Evolutionary conservation across 768 basidiomycete species (phyloP).

Genomic region (Lactifluus subvellereus): DNA sequence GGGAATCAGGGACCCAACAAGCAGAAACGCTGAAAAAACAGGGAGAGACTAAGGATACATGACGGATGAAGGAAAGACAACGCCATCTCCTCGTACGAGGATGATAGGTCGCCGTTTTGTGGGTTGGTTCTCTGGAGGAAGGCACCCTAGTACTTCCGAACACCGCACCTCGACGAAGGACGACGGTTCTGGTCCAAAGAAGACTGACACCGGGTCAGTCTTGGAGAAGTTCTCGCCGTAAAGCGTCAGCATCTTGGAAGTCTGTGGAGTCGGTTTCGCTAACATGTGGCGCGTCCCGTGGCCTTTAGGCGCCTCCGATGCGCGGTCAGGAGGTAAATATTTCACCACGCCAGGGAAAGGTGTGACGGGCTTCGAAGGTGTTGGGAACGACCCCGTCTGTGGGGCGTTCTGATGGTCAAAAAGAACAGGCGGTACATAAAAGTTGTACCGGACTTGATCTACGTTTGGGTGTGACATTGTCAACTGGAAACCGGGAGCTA

Average conservation of each 20-base stretch:
- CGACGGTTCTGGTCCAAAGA: slow-evolving; percentile 83
- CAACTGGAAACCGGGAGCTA: slow-evolving; percentile 23
- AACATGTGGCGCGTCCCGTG: slow-evolving; percentile 63
- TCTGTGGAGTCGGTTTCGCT: slow-evolving; percentile 72
- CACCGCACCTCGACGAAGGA: slow-evolving; percentile 86
- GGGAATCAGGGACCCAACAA: neutral
- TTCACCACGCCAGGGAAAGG: slow-evolving; percentile 85
- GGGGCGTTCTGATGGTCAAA: slow-evolving; percentile 76
- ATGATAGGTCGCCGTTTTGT: slow-evolving; percentile 73
- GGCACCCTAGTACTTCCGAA: slow-evolving; percentile 76
- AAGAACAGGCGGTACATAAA: slow-evolving; percentile 81
- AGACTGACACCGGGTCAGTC: slow-evolving; percentile 72
- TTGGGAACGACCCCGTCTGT: slow-evolving; percentile 66
- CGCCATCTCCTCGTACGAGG: slow-evolving; percentile 77
- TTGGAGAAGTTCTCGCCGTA: slow-evolving; percentile 90
- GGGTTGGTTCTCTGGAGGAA: slow-evolving; percentile 65
- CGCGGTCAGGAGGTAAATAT: slow-evolving; percentile 85
- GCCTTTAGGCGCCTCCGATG: slow-evolving; percentile 73
- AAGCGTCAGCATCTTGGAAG: slow-evolving; percentile 75
- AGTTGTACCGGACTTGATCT: slow-evolving; percentile 92
- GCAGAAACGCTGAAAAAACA: neutral
- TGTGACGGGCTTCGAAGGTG: slow-evolving; percentile 77
- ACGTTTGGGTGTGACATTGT: slow-evolving; percentile 13
- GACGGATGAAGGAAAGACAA: slow-evolving; percentile 78
- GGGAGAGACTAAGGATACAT: slow-evolving; percentile 62